A percentile compares a stretch with the other conserved stretches of the same genome.
Evolutionary conservation across 306 rosid genomes (phyloP).

Genomic region (Senna siamea): DNA sequence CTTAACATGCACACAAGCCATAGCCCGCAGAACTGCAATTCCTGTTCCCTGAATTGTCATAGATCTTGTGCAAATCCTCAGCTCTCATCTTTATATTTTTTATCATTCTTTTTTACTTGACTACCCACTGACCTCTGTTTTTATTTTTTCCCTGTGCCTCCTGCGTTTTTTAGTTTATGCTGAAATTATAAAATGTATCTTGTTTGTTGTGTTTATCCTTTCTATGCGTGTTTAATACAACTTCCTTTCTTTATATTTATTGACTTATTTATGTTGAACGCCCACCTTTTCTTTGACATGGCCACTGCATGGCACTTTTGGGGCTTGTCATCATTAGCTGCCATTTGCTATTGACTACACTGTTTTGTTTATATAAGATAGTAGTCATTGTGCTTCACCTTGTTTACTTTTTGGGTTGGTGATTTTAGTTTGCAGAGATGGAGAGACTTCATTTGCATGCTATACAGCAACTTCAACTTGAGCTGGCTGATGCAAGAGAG

Average conservation of each 20-base stretch:
- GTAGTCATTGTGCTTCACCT: slow-evolving; percentile 16
- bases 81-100: background rate
- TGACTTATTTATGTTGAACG: background rate
- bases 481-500: slow-evolving; percentile 88
- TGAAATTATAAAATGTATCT: background rate
- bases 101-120: background rate
- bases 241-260: background rate
- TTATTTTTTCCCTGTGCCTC: background rate
- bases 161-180: background rate
- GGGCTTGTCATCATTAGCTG: background rate
- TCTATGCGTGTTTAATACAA: background rate
- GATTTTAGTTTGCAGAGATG: slow-evolving; percentile 82
- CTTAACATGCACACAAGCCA: background rate
- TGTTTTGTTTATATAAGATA: slow-evolving; percentile 5
- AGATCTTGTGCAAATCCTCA: background rate
- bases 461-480: slow-evolving; percentile 87
- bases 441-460: slow-evolving; percentile 88
- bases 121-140: background rate
- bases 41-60: background rate
- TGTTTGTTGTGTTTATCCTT: background rate
- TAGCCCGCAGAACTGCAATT: background rate
- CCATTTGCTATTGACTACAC: background rate
- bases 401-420: slow-evolving; percentile 38
- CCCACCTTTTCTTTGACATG: background rate
- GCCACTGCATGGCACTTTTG: background rate